Conservation (phyloP, 345 rosid genomes). For the Boechera retrofracta region DNA sequence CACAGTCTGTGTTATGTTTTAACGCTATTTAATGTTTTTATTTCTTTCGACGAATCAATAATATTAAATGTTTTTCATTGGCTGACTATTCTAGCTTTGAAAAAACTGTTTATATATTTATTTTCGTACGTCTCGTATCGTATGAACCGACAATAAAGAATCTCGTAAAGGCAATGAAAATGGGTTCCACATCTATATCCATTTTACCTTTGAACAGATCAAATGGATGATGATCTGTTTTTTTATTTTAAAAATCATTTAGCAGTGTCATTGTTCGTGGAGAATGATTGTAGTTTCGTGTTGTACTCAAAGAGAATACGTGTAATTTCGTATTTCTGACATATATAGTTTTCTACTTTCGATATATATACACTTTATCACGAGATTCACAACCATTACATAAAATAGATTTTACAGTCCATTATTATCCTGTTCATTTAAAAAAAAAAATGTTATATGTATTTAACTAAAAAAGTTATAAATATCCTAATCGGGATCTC, state of each 20-base stretch:
- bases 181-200: slow-evolving; percentile 29
- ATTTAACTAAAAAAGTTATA: no score
- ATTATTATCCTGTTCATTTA: no score
- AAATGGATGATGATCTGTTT: slow-evolving; percentile 26
- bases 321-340: slow-evolving; percentile 19
- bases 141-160: slow-evolving; percentile 14
- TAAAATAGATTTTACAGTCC: no score
- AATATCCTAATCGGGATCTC: no score
- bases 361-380: not conserved
- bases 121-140: not conserved
- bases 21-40: not conserved
- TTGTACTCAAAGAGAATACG: slow-evolving; percentile 26
- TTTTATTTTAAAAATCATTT: not conserved
- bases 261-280: slow-evolving; percentile 24
- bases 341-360: not conserved
- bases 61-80: not conserved
- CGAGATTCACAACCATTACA: not conserved
- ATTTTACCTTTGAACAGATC: slow-evolving; percentile 22
- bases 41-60: no score
- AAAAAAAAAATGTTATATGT: no score
- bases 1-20: not conserved
- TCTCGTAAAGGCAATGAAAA: slow-evolving; percentile 6
- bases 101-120: not conserved
- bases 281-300: slow-evolving; percentile 25
- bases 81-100: no score